These are phyloP conservation scores for Dryas octopetala DNA, from an alignment of 306 rosid species.

Conservation along the genomic window DNA sequence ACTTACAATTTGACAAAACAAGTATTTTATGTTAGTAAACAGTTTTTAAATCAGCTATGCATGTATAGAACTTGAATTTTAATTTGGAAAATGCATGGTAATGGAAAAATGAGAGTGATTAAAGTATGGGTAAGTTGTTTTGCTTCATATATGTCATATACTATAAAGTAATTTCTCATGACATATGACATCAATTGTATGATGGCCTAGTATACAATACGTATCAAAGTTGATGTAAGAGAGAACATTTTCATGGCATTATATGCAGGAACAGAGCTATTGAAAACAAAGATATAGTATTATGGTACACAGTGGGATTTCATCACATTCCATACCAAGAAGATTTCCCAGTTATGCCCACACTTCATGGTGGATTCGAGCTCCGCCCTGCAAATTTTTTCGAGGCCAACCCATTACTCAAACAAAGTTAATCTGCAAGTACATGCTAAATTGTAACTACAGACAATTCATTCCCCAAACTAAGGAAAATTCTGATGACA, in stretches of 20 bases:
- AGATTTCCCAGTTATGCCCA: slow-evolving; percentile 82
- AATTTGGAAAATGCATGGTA: no score
- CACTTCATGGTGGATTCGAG: slow-evolving; percentile 75
- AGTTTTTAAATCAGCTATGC: no score
- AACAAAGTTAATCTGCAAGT: slow-evolving; percentile 6
- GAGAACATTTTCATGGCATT: background rate
- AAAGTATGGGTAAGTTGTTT: no score
- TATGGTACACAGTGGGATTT: slow-evolving; percentile 84
- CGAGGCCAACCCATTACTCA: slow-evolving; percentile 59
- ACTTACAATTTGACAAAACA: no score
- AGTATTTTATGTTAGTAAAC: no score
- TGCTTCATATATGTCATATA: no score
- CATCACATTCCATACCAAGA: slow-evolving; percentile 87
- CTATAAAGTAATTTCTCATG: no score
- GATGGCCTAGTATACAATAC: background rate
- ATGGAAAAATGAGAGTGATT: no score
- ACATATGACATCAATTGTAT: background rate
- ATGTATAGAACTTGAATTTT: no score
- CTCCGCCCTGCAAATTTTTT: slow-evolving; percentile 85
- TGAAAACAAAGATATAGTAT: slow-evolving; percentile 72
- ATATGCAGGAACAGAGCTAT: slow-evolving; percentile 65
- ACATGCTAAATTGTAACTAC: background rate
- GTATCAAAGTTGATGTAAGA: background rate
- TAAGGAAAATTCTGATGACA: background rate
- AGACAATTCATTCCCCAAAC: background rate